phyloP scores from a whole-genome alignment of 2,329 filamentous ascomycete species.

The Dactylella cylindrospora region DNA sequence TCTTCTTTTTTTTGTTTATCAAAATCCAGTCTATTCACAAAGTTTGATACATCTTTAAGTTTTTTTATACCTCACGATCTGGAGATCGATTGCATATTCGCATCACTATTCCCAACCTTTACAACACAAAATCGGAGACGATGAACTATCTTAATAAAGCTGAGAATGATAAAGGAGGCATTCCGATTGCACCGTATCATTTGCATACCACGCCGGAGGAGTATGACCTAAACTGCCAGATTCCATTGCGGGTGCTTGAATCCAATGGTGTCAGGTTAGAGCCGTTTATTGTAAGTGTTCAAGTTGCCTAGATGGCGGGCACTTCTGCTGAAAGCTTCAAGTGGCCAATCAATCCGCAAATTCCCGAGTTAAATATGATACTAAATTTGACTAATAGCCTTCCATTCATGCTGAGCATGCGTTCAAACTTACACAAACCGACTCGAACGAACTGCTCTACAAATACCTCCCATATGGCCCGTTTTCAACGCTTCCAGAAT shows the following conservation, averaged over 20 bases:
- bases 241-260: slow-evolving; percentile 30
- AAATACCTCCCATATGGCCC: slow-evolving; percentile 38
- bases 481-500: slow-evolving; percentile 25
- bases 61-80: too few species aligned
- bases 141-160: slow-evolving; percentile 33
- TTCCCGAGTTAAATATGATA: not conserved
- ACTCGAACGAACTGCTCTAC: slow-evolving; percentile 14
- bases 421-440: slow-evolving; percentile 15
- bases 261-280: slow-evolving; percentile 34
- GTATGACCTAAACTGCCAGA: slow-evolving; percentile 34
- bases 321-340: too few species aligned
- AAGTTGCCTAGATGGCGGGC: not conserved
- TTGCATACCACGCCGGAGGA: slow-evolving; percentile 24
- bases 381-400: slow-evolving; percentile 9
- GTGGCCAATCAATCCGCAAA: too few species aligned
- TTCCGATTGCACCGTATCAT: slow-evolving; percentile 28
- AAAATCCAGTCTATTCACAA: too few species aligned
- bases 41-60: too few species aligned
- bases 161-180: slow-evolving; percentile 8
- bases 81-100: too few species aligned
- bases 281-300: slow-evolving; percentile 32
- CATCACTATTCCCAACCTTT: too few species aligned
- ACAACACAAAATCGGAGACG: not conserved
- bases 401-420: slow-evolving; percentile 35
- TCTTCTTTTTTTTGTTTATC: too few species aligned